A percentile compares a stretch with the other conserved stretches of the same genome.
Conservation (phyloP, 129 eudicot species). For the Gnaphalium uliginosum region DNA sequence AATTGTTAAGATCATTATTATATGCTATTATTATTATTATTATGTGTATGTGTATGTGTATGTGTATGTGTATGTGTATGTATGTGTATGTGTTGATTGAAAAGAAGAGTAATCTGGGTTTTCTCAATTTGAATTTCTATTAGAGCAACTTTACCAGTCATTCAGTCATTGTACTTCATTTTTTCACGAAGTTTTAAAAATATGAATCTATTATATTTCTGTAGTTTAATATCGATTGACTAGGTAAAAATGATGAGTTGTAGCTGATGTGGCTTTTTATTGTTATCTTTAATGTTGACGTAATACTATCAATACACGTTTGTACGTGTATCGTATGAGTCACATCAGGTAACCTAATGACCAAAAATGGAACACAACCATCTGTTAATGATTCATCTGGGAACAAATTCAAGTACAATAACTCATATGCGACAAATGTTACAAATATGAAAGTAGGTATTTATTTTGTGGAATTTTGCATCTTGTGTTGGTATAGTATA, state of each 20-base stretch:
- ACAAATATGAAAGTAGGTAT: too few species aligned
- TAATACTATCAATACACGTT: not conserved
- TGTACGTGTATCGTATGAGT: not conserved
- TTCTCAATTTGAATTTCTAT: constrained; percentile 5
- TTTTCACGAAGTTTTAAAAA: not conserved
- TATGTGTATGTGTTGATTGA: not conserved
- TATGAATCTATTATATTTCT: not conserved
- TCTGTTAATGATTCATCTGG: not conserved
- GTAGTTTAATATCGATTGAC: not conserved
- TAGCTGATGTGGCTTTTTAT: not conserved
- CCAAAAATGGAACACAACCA: not conserved
- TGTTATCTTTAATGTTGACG: not conserved
- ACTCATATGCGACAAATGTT: not conserved
- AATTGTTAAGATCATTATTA: constrained; percentile 7
- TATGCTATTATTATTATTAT: not conserved
- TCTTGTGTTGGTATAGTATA: too few species aligned
- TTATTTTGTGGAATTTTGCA: too few species aligned
- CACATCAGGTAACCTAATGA: not conserved
- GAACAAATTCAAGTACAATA: not conserved
- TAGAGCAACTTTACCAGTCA: not conserved
- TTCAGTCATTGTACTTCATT: not conserved
- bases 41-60: not conserved
- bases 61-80: too few species aligned
- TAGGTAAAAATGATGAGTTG: too few species aligned
- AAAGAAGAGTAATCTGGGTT: constrained; percentile 1